Evolutionary conservation across 2,329 filamentous ascomycete genomes (phyloP).

Genomic region (Cytospora piceae): DNA sequence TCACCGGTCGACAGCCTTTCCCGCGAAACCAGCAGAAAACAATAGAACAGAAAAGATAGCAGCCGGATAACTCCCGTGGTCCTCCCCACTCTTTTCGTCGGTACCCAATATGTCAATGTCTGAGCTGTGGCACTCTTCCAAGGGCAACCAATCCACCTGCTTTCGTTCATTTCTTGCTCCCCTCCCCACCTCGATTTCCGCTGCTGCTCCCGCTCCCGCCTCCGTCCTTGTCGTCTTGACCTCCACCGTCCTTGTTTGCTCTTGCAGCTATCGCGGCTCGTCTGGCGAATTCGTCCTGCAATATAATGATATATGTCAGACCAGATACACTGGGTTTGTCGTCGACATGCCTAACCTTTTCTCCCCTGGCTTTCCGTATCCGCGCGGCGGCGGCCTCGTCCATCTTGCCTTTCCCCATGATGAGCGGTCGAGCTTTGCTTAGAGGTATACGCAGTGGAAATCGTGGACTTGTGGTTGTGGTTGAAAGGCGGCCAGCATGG

Average conservation of each 20-base stretch:
- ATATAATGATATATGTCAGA: conserved; percentile 10
- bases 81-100: conserved; percentile 4
- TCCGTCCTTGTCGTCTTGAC: conserved; percentile 29
- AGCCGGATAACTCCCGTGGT: conserved; percentile 3
- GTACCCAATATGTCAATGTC: conserved; percentile 13
- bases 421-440: conserved; percentile 4
- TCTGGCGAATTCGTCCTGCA: conserved; percentile 43
- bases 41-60: conserved; percentile 1
- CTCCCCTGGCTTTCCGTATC: conserved; percentile 47
- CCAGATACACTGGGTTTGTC: conserved; percentile 1
- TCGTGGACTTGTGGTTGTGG: not conserved
- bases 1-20: conserved; percentile 21
- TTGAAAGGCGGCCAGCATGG: not conserved
- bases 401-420: conserved; percentile 46
- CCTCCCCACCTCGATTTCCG: conserved; percentile 27
- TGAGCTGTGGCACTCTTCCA: conserved; percentile 9
- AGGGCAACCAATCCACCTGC: conserved; percentile 4
- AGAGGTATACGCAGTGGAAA: not conserved
- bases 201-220: conserved; percentile 30
- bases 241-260: conserved; percentile 38
- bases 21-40: not conserved
- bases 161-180: conserved; percentile 31
- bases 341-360: conserved; percentile 39
- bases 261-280: conserved; percentile 42
- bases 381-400: conserved; percentile 47